Percentiles rank a stretch among this genome's conserved stretches.
phyloP scores from a whole-genome alignment of 2,329 filamentous ascomycete species.

The Diaporthe aspalathi region DNA sequence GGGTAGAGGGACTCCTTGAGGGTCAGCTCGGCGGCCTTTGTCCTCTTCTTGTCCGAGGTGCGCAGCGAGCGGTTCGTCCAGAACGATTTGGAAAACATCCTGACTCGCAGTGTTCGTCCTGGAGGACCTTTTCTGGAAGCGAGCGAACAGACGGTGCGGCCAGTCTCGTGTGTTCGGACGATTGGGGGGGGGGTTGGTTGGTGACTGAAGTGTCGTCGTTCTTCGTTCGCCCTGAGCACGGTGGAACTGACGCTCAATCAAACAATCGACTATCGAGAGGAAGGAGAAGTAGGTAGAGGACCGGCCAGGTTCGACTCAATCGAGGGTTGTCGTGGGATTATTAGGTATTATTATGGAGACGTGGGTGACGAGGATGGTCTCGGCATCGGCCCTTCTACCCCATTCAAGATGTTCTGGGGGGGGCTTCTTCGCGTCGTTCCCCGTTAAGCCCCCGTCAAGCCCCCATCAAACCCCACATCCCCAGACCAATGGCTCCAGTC shows the following conservation, averaged over 20 bases:
- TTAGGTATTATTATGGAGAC: slow-evolving; percentile 12
- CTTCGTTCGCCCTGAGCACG: background rate
- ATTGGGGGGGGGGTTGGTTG: background rate
- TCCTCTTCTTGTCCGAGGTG: slow-evolving; percentile 55
- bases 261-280: background rate
- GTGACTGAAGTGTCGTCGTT: background rate
- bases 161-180: background rate
- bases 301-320: background rate
- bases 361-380: slow-evolving; percentile 11
- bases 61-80: slow-evolving; percentile 58
- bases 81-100: slow-evolving; percentile 60
- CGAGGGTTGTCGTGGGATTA: background rate
- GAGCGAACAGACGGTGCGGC: background rate
- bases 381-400: slow-evolving; percentile 23
- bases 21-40: slow-evolving; percentile 66
- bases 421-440: background rate
- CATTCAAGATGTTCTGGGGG: too few relatives aligned
- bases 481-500: slow-evolving; percentile 26
- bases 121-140: too few relatives aligned
- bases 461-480: slow-evolving; percentile 17
- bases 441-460: too few relatives aligned
- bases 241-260: background rate
- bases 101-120: background rate
- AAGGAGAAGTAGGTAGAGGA: background rate
- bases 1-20: slow-evolving; percentile 75